These are phyloP conservation scores for Sonneratia caseolaris DNA, from an alignment of 345 rosid genomes.

Conservation along the genomic window DNA sequence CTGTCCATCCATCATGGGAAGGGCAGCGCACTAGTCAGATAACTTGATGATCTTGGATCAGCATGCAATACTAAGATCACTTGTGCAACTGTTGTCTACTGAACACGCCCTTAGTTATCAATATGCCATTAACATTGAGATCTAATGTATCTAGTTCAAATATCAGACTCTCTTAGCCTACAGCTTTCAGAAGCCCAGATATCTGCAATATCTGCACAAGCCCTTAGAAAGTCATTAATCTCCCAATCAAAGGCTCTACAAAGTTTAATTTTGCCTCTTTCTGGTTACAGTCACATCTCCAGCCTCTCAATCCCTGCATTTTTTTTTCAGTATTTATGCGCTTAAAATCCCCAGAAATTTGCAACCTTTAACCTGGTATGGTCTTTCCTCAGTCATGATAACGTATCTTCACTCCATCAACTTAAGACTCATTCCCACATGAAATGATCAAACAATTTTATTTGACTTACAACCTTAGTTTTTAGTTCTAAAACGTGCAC, in stretches of 20 bases:
- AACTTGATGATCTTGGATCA: background rate
- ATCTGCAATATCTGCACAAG: background rate
- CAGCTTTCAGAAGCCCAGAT: background rate
- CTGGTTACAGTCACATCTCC: background rate
- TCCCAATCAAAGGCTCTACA: background rate
- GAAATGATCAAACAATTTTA: background rate
- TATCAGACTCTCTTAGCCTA: background rate
- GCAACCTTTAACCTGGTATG: background rate
- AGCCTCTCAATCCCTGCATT: background rate
- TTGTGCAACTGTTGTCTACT: background rate
- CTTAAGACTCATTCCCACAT: background rate
- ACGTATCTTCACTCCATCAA: background rate
- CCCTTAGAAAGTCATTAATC: background rate
- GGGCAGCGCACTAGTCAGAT: background rate
- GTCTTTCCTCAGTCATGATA: background rate
- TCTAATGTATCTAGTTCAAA: background rate
- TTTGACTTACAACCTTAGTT: background rate
- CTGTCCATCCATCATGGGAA: constrained; percentile 6
- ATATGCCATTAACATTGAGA: background rate
- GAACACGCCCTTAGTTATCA: background rate
- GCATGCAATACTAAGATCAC: background rate
- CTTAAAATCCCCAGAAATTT: background rate
- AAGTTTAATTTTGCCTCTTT: background rate
- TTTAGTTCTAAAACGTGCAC: background rate
- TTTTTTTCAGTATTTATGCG: background rate